phyloP scores from a whole-genome alignment of 169 alveolate genomes.

The Neospora caninum region DNA sequence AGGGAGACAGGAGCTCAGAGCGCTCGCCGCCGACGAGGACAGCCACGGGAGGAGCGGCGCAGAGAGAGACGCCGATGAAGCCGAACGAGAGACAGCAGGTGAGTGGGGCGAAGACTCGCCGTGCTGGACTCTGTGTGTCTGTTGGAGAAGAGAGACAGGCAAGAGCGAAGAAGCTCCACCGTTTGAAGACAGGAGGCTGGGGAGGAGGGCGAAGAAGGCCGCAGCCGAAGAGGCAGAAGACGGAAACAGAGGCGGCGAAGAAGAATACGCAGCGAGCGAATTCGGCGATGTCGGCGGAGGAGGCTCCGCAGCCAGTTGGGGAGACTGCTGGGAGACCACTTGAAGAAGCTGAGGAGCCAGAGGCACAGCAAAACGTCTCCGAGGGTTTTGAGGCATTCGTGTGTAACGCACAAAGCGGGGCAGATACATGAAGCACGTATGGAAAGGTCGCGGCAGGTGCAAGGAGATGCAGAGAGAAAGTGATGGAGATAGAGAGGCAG shows the following conservation, averaged over 20 bases:
- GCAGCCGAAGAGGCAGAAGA: constrained; percentile 1
- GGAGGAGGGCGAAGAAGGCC: not conserved
- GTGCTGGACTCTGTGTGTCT: not conserved
- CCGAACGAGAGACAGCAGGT: not conserved
- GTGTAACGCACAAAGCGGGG: too few species aligned
- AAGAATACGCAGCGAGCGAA: not conserved
- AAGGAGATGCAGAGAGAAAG: too few species aligned
- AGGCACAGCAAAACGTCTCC: not conserved
- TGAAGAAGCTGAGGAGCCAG: not conserved
- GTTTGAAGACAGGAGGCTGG: not conserved
- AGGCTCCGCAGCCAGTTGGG: constrained; percentile 7
- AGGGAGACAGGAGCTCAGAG: constrained; percentile 51
- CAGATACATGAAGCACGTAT: too few species aligned
- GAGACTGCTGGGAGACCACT: constrained; percentile 22
- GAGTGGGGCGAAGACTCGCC: not conserved
- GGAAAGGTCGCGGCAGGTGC: too few species aligned
- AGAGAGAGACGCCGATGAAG: not conserved
- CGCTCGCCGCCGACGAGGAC: not conserved
- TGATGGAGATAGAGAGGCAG: too few species aligned
- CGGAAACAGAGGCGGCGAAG: not conserved
- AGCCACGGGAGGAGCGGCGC: not conserved
- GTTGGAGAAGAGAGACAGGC: not conserved
- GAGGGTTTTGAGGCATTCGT: too few species aligned
- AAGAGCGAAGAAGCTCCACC: not conserved
- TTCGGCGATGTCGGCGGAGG: not conserved